Base-by-base conservation (phyloP, 305 asterid species). In the Fraxinus paxiana region DNA sequence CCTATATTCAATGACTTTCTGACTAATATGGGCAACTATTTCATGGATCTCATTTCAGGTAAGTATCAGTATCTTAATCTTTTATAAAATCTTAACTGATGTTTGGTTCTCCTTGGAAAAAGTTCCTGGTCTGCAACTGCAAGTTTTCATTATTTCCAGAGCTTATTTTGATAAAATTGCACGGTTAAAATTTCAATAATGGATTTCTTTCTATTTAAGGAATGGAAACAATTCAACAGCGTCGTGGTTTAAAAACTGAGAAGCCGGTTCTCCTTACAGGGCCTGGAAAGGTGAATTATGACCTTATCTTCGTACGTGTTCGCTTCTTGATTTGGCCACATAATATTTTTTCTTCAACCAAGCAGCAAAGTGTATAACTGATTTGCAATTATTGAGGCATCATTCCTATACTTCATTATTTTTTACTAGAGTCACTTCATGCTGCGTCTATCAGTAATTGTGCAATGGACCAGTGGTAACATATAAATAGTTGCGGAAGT, bases 231-330 rank as follows among this genome's bases (percentile, higher is more conserved):
- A 92, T 96, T 82, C 95, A 94, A 86, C 90, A 87, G 87, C 92
- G 99, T 2, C 96, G 98, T n/a, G 92, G 93, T 73, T 77, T 87
- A 46, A 84, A 76, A 43, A 91, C 95, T 2, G 98, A 91, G 83
- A 94, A 94, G 87, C 98, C 99, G 54, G 87, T 88, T 85, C 98
- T 96, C 84, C 95, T 94, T 54, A 80, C 96, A n/a, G 98, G 99
- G 15, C 99, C 99, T 9, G 99, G 99, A 75, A 94, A 96, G 97
- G 99, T 92, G 41, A 80, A 17, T 54, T 10, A 18, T 56, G 73
- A 18, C 37, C 31, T 37, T 77, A 13, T n/a, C 76, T 78, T 41
- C 22, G 65, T 54, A 56, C 77, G 6, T 12, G 15, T 30, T 18
- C 15, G 73, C 48, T 2, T 71, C 70, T 37, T 41, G 56, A 76